phyloP scores from a whole-genome alignment of 352 stramenopile genomes.

The Pythium monospermum region DNA sequence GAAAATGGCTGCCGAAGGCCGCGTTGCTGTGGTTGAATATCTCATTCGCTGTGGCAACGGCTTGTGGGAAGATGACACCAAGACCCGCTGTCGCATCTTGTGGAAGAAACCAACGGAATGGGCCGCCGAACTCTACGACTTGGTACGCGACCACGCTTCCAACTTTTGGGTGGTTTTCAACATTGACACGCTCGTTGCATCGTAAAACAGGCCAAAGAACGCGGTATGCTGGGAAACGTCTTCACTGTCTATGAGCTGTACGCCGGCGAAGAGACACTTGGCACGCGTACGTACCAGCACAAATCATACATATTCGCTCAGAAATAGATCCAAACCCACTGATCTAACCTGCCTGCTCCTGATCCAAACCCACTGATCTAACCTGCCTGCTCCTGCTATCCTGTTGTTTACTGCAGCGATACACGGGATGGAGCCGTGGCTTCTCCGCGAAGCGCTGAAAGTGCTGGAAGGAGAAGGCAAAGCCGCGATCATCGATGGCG shows the following conservation, averaged over 20 bases:
- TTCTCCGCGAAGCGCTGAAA: conserved; percentile 69
- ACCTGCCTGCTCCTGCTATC: too few relatives aligned
- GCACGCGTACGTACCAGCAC: conserved; percentile 69
- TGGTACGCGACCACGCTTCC: conserved; percentile 44
- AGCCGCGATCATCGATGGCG: conserved; percentile 70
- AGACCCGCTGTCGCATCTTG: conserved; percentile 78
- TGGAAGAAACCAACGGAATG: conserved; percentile 82
- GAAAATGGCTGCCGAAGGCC: conserved; percentile 69
- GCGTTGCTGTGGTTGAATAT: conserved; percentile 64
- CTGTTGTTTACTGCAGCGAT: conserved; percentile 32
- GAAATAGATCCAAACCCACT: too few relatives aligned
- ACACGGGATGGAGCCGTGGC: conserved; percentile 81
- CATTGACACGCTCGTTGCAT: not conserved
- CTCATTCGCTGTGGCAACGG: conserved; percentile 73
- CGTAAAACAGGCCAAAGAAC: conserved; percentile 59
- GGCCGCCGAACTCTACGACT: conserved; percentile 82
- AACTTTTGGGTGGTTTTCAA: conserved; percentile 3
- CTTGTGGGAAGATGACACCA: conserved; percentile 75
- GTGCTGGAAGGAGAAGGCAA: conserved; percentile 77
- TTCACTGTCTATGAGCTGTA: conserved; percentile 86
- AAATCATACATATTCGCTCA: too few relatives aligned
- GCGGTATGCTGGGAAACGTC: conserved; percentile 76
- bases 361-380: too few relatives aligned
- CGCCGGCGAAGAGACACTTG: conserved; percentile 73
- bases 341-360: too few relatives aligned